Conservation (phyloP, 176 grass and related monocot species). For the Echinochloa phyllopogon region DNA sequence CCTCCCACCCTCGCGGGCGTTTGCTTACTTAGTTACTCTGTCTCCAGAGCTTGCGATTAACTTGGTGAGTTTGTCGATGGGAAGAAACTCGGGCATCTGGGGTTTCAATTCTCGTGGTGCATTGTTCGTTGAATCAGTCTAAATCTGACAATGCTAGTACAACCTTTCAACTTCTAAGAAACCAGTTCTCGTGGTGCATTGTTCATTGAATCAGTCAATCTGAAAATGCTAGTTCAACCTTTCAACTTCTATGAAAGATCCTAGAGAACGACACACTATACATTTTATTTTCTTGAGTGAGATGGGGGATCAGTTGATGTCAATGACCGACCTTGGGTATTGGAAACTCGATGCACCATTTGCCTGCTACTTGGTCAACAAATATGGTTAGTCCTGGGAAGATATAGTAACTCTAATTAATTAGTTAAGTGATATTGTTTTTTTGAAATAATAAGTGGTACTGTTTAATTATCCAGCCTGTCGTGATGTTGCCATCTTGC, state of each 20-base stretch:
- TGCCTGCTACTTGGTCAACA: neutral
- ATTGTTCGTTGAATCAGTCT: neutral
- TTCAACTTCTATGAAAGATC: neutral
- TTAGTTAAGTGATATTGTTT: neutral
- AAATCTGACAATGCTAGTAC: neutral
- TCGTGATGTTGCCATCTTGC: neutral
- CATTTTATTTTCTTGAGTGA: neutral
- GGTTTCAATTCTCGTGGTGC: too few species aligned
- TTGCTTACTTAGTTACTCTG: neutral
- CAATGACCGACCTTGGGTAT: neutral
- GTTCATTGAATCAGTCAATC: neutral
- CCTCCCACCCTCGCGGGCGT: neutral
- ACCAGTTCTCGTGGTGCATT: too few species aligned
- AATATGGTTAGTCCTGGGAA: neutral
- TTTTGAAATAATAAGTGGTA: too few species aligned
- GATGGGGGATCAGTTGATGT: constrained; percentile 12
- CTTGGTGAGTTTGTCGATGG: too few species aligned
- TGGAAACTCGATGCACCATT: constrained; percentile 10
- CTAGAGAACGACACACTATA: neutral
- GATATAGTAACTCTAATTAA: neutral
- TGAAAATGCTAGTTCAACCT: neutral
- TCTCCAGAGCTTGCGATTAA: too few species aligned
- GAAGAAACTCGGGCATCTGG: too few species aligned
- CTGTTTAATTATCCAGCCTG: neutral
- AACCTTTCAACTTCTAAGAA: neutral